These are phyloP conservation scores for Diaporthe batatas DNA, from an alignment of 2,329 filamentous ascomycete genomes.

Conservation along the genomic window DNA sequence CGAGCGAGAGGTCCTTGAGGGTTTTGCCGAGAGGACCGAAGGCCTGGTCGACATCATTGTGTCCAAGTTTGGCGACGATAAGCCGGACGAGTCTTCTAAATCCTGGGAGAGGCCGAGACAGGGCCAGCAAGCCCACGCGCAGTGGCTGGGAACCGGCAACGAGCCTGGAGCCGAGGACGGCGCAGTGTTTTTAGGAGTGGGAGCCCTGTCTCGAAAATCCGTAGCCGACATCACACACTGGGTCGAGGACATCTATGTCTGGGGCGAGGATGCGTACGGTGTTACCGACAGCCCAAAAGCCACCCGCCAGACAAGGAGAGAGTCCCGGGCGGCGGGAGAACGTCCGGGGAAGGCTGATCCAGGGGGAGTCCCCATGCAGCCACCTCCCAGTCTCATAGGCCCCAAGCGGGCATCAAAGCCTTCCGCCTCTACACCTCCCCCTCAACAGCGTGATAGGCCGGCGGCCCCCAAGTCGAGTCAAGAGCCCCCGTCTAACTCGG, in stretches of 20 bases:
- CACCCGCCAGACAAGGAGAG: constrained; percentile 64
- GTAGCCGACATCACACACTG: constrained; percentile 82
- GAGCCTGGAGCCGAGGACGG: constrained; percentile 82
- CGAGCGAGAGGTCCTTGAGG: constrained; percentile 92
- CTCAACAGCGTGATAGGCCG: constrained; percentile 16
- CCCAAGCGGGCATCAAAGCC: constrained; percentile 26
- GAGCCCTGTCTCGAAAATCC: constrained; percentile 78
- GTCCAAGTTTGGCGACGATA: constrained; percentile 79
- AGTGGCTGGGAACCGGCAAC: constrained; percentile 81
- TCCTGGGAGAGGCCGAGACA: constrained; percentile 45
- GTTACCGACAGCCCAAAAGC: constrained; percentile 83
- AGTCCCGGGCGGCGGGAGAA: constrained; percentile 48
- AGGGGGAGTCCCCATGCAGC: constrained; percentile 35
- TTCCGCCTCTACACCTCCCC: constrained; percentile 6
- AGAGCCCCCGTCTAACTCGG: constrained; percentile 1
- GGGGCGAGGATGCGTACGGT: constrained; percentile 88
- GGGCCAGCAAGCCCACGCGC: constrained; percentile 46
- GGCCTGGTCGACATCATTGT: constrained; percentile 91
- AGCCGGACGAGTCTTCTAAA: constrained; percentile 48
- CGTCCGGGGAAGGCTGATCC: constrained; percentile 12
- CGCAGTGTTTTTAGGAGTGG: constrained; percentile 86
- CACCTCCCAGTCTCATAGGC: constrained; percentile 41
- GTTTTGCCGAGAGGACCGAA: constrained; percentile 82
- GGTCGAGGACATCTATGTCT: constrained; percentile 89
- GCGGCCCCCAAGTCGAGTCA: background rate